Conservation (phyloP, 2,329 filamentous ascomycete species). For the Calonectria hawksworthii region DNA sequence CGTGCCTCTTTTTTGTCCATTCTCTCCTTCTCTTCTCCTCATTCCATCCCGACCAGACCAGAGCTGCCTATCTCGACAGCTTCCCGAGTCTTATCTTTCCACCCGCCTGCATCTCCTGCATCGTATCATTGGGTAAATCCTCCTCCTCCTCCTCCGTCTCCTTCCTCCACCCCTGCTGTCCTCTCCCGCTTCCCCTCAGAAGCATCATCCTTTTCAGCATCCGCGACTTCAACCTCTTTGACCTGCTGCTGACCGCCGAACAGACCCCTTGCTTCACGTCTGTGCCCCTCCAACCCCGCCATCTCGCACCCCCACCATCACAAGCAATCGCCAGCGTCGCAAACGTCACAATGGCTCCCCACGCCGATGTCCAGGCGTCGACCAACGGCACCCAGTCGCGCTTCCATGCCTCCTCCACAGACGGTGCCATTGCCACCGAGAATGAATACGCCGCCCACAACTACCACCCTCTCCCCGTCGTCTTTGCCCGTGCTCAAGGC, state of each 20-base stretch:
- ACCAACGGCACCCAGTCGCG: constrained; percentile 52
- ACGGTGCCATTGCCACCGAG: constrained; percentile 84
- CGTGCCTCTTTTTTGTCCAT: background rate
- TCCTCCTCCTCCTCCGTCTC: background rate
- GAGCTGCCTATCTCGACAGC: constrained; percentile 13
- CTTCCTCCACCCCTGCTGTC: background rate
- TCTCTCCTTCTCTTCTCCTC: constrained; percentile 14
- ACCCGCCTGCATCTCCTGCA: background rate
- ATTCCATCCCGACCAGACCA: constrained; percentile 20
- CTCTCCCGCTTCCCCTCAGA: background rate
- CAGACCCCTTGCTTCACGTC: constrained; percentile 3
- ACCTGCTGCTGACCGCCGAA: background rate
- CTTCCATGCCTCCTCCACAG: constrained; percentile 84
- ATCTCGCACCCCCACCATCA: constrained; percentile 11
- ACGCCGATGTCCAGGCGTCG: constrained; percentile 62
- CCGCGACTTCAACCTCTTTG: background rate
- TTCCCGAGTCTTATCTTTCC: constrained; percentile 13
- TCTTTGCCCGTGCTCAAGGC: constrained; percentile 88
- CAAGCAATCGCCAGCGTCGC: background rate
- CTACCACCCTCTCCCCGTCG: constrained; percentile 96
- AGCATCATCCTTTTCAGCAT: background rate
- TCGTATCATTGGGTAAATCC: background rate
- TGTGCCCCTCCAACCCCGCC: constrained; percentile 16
- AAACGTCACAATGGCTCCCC: constrained; percentile 67
- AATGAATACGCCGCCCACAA: constrained; percentile 94